Evolutionary conservation across 2,329 filamentous ascomycete species (phyloP), one percentile per base, ranked within the genome.

Genomic region (Paecilomyces dactylethromorphus): DNA sequence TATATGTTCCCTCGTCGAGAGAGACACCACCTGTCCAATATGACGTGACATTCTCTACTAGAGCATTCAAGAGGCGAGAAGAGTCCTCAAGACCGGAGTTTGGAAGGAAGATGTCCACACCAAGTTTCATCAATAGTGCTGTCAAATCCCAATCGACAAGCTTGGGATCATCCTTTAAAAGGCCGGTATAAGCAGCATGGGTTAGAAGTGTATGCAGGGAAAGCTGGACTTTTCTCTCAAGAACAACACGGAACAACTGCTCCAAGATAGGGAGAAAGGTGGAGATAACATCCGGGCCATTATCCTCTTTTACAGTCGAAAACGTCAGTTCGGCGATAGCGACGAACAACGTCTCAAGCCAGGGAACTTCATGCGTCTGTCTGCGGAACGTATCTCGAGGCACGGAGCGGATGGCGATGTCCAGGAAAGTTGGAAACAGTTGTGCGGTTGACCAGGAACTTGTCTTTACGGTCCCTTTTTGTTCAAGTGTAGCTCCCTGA

Each of bases 291-390:
- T 63, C 63, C 3, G 61, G 55, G 1, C 60, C 59, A 26, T 66
- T 67, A 32, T 69, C 68, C 12, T 69, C 64, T 53, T 72, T 70
- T 15, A 68, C 65, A 12, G 68, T 69, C 12, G 70, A 75, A 52
- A 70, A 78, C 10, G 72, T 71, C 50, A 74, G 64, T 58, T 78
- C 72, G 7, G 73, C 70, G 51, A 80, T 68, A 31, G 70, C 69
- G 24, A 75, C 71, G 57, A 82, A 81, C n/a, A 81, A 67, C 2
- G 73, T 74, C 64, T 81, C 79, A 55, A 83, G 65, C 80, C 80
- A 83, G 13, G 74, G 70, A 45, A 76, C 76, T 65, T 83, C 81
- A 24, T 74, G 67, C 7, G 73, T 74, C 62, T 78, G 74, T 39
- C 75, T 69, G 52, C 71, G 71, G 53, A 78, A 77, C 11, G 74